Conservation (phyloP, 1,284 basidiomycete genomes). For the Stereum hirsutum region DNA sequence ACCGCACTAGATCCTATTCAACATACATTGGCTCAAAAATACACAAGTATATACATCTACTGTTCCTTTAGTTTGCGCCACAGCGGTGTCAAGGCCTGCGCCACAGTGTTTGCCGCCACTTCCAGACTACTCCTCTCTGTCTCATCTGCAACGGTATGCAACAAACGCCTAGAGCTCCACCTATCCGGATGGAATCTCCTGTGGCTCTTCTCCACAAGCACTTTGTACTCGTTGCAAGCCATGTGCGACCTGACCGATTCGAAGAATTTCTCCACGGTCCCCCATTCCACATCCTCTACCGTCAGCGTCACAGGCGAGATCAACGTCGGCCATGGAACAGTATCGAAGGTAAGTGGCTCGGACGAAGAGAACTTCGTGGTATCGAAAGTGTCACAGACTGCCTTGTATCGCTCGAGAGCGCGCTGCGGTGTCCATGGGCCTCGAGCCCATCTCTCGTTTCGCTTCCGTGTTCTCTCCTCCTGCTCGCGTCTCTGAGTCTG, state of each 20-base stretch:
- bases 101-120: conserved; percentile 50
- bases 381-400: conserved; percentile 54
- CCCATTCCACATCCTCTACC: conserved; percentile 60
- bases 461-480: conserved; percentile 20
- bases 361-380: conserved; percentile 39
- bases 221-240: conserved; percentile 48
- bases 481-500: conserved; percentile 24
- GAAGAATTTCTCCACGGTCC: conserved; percentile 64
- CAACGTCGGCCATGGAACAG: conserved; percentile 67
- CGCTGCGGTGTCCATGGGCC: conserved; percentile 50
- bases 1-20: too few relatives aligned
- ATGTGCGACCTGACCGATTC: conserved; percentile 36
- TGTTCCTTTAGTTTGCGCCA: conserved; percentile 35
- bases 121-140: conserved; percentile 43
- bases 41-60: not conserved
- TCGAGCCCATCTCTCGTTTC: conserved; percentile 38
- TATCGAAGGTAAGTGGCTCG: conserved; percentile 43
- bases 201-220: conserved; percentile 58
- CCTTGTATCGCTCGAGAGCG: conserved; percentile 58
- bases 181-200: conserved; percentile 62
- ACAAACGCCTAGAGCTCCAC: conserved; percentile 47
- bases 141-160: conserved; percentile 43
- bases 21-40: not conserved
- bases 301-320: conserved; percentile 37
- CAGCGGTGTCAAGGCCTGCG: conserved; percentile 51